Percentiles rank a stretch among this genome's conserved stretches.
phyloP scores from a whole-genome alignment of 2,329 filamentous ascomycete genomes.

The Elsinoe australis region DNA sequence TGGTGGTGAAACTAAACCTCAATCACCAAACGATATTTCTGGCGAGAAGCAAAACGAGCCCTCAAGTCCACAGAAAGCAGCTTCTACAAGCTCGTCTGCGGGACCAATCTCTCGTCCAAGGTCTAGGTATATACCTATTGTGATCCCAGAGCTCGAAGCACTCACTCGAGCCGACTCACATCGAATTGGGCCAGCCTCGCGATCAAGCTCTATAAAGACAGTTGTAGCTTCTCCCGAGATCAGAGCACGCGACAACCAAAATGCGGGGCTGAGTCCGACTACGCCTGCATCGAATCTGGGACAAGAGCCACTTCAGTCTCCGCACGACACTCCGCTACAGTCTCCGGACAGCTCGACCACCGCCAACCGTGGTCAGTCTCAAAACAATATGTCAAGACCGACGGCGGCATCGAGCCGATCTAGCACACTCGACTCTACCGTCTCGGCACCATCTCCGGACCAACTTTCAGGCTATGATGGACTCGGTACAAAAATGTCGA shows the following conservation, averaged over 20 bases:
- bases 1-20: not conserved
- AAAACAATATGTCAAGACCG: slow-evolving; percentile 34
- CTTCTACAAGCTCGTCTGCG: slow-evolving; percentile 10
- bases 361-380: slow-evolving; percentile 22
- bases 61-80: not conserved
- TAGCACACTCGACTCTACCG: slow-evolving; percentile 42
- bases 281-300: slow-evolving; percentile 26
- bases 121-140: slow-evolving; percentile 39
- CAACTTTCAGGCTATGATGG: slow-evolving; percentile 33
- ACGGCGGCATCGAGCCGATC: slow-evolving; percentile 38
- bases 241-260: slow-evolving; percentile 28
- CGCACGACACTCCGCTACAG: slow-evolving; percentile 24
- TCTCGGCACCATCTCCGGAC: slow-evolving; percentile 38
- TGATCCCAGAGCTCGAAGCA: slow-evolving; percentile 34
- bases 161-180: not conserved
- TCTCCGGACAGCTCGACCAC: slow-evolving; percentile 25
- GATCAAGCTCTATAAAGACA: slow-evolving; percentile 38
- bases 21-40: not conserved
- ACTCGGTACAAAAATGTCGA: slow-evolving; percentile 33
- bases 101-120: slow-evolving; percentile 21
- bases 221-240: slow-evolving; percentile 38
- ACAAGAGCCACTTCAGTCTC: slow-evolving; percentile 21
- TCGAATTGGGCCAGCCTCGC: not conserved
- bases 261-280: slow-evolving; percentile 33
- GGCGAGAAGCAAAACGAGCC: not conserved